phyloP scores from a whole-genome alignment of 495 filamentous ascomycete species.

The Symbiotaphrina buchneri region DNA sequence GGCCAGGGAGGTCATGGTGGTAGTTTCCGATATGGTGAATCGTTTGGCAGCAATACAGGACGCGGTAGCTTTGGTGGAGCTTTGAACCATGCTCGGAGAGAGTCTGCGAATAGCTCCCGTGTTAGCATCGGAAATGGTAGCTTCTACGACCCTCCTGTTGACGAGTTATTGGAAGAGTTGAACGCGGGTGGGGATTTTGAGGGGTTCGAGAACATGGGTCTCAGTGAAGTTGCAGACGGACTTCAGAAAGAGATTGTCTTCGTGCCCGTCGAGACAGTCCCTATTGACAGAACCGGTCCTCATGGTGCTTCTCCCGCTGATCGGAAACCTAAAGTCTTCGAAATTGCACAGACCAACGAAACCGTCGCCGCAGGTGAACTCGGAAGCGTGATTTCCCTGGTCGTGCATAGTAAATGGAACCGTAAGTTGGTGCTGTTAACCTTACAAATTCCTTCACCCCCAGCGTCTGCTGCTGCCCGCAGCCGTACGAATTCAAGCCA shows the following conservation, averaged over 20 bases:
- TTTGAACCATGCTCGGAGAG: background rate
- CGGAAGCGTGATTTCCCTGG: no score
- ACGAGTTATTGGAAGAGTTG: conserved; percentile 51
- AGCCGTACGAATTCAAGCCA: no score
- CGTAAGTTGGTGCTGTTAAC: no score
- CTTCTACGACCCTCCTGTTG: conserved; percentile 42
- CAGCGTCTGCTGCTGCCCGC: no score
- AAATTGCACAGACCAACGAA: no score
- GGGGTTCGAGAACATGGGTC: conserved; percentile 44
- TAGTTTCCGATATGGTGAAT: conserved; percentile 34
- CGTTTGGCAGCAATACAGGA: conserved; percentile 44
- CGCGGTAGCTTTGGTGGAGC: conserved; percentile 29
- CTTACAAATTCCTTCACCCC: no score
- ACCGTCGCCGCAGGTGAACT: no score
- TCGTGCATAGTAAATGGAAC: no score
- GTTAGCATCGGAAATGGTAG: conserved; percentile 10
- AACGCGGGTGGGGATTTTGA: conserved; percentile 37
- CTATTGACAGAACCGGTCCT: conserved; percentile 31
- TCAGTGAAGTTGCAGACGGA: conserved; percentile 45
- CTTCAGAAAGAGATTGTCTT: conserved; percentile 54
- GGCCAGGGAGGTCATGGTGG: conserved; percentile 21
- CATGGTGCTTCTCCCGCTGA: background rate
- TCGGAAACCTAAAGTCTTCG: no score
- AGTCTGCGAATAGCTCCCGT: background rate
- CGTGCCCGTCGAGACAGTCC: conserved; percentile 46